phyloP scores from a whole-genome alignment of 371 early-diverging fungal species.

The Mucor saturninus region DNA sequence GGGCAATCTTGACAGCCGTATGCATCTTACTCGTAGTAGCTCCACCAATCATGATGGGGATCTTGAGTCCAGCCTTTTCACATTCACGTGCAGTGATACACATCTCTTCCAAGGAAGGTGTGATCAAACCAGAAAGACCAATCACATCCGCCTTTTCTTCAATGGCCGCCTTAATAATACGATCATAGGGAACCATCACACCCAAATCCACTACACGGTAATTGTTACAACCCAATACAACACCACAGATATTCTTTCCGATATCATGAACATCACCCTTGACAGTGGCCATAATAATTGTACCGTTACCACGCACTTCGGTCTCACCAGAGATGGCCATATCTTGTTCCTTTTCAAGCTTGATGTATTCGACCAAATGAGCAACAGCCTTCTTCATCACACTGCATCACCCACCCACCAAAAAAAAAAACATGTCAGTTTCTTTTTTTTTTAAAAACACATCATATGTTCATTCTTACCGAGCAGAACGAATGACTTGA shows the following conservation, averaged over 20 bases:
- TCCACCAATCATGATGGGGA: conserved; percentile 91
- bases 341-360: conserved; percentile 77
- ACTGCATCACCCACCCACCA: conserved; percentile 17
- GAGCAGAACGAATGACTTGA: conserved; percentile 95
- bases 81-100: conserved; percentile 91
- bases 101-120: conserved; percentile 96
- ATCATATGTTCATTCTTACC: conserved; percentile 26
- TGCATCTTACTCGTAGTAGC: conserved; percentile 96
- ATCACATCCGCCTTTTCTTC: conserved; percentile 88
- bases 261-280: conserved; percentile 93
- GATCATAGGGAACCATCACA: conserved; percentile 92
- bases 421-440: conserved; percentile 15
- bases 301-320: conserved; percentile 65
- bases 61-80: conserved; percentile 84
- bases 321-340: conserved; percentile 52
- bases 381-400: conserved; percentile 96
- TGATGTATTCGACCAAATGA: conserved; percentile 91
- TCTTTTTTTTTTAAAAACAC: neutral
- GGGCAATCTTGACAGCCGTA: conserved; percentile 94
- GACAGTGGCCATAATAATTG: conserved; percentile 91
- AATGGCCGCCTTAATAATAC: conserved; percentile 85
- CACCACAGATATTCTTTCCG: conserved; percentile 93
- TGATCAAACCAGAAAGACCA: conserved; percentile 91
- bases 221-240: conserved; percentile 95
- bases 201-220: conserved; percentile 92